Evolutionary conservation across 2,329 filamentous ascomycete species (phyloP).

Genomic region (Pyrenochaeta sp.): DNA sequence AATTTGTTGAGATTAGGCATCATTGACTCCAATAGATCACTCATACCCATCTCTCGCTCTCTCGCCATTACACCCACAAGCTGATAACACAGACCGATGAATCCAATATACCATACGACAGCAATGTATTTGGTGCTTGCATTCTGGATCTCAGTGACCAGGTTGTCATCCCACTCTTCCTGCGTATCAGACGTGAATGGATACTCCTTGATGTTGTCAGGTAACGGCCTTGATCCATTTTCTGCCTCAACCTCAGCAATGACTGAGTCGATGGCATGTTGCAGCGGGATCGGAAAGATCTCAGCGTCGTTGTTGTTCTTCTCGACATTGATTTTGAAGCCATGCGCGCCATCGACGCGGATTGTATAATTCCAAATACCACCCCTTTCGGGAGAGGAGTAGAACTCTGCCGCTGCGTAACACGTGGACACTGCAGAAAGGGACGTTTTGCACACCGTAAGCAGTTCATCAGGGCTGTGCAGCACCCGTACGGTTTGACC

Average conservation of each 20-base stretch:
- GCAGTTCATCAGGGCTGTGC: slow-evolving; percentile 62
- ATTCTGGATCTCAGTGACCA: slow-evolving; percentile 73
- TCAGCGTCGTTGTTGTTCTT: slow-evolving; percentile 73
- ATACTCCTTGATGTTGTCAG: slow-evolving; percentile 65
- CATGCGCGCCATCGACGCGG: slow-evolving; percentile 74
- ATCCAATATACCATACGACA: slow-evolving; percentile 78
- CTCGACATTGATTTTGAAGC: slow-evolving; percentile 68
- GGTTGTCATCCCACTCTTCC: slow-evolving; percentile 68
- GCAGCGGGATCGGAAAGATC: slow-evolving; percentile 77
- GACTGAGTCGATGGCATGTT: slow-evolving; percentile 75
- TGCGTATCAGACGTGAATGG: slow-evolving; percentile 76
- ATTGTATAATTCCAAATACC: slow-evolving; percentile 86
- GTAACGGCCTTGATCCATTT: slow-evolving; percentile 56
- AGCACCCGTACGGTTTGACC: slow-evolving; percentile 65
- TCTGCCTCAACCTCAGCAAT: slow-evolving; percentile 67
- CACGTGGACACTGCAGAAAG: slow-evolving; percentile 70
- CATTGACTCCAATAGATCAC: slow-evolving; percentile 86
- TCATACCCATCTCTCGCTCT: slow-evolving; percentile 85
- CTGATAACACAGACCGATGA: slow-evolving; percentile 83
- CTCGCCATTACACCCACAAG: slow-evolving; percentile 81
- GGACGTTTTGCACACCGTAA: slow-evolving; percentile 64
- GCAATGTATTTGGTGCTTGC: slow-evolving; percentile 76
- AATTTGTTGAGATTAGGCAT: slow-evolving; percentile 76
- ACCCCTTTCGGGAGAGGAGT: slow-evolving; percentile 73
- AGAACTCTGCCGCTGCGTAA: slow-evolving; percentile 77